These are phyloP conservation scores for Heimioporus retisporus DNA, from an alignment of 1,284 basidiomycete species.

Conservation along the genomic window DNA sequence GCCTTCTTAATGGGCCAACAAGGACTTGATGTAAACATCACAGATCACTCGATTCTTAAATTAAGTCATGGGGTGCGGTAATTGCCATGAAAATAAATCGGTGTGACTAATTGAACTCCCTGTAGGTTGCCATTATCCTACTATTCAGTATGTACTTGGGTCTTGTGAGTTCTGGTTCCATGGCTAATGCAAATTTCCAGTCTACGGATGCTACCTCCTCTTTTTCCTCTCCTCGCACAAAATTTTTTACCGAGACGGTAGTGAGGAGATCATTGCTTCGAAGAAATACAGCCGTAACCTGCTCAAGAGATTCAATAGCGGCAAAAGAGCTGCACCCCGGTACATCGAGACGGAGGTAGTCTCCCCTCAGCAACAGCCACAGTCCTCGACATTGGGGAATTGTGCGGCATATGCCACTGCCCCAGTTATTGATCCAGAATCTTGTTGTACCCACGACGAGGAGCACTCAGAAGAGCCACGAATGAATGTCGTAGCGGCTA, in stretches of 20 bases:
- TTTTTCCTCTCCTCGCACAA: conserved; percentile 93
- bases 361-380: conserved; percentile 22
- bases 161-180: conserved; percentile 1
- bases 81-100: not conserved
- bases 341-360: conserved; percentile 10
- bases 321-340: conserved; percentile 12
- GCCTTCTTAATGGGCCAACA: conserved; percentile 62
- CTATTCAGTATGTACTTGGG: conserved; percentile 69
- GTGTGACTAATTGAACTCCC: conserved; percentile 22
- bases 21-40: conserved; percentile 35
- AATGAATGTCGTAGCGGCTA: conserved; percentile 63
- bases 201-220: conserved; percentile 78
- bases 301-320: conserved; percentile 29
- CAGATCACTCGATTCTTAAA: conserved; percentile 65
- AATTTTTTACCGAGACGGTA: conserved; percentile 70
- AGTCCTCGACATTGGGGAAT: not conserved
- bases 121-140: conserved; percentile 80
- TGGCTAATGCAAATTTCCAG: conserved; percentile 44
- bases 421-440: conserved; percentile 22
- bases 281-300: conserved; percentile 42
- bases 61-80: conserved; percentile 82
- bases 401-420: not conserved
- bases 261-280: conserved; percentile 40
- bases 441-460: not conserved
- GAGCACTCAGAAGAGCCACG: conserved; percentile 68